Percentiles rank a stretch among this genome's conserved stretches.
These are phyloP conservation scores for Podosphaera fusca DNA, from an alignment of 2,329 filamentous ascomycete species.

Conservation along the genomic window DNA sequence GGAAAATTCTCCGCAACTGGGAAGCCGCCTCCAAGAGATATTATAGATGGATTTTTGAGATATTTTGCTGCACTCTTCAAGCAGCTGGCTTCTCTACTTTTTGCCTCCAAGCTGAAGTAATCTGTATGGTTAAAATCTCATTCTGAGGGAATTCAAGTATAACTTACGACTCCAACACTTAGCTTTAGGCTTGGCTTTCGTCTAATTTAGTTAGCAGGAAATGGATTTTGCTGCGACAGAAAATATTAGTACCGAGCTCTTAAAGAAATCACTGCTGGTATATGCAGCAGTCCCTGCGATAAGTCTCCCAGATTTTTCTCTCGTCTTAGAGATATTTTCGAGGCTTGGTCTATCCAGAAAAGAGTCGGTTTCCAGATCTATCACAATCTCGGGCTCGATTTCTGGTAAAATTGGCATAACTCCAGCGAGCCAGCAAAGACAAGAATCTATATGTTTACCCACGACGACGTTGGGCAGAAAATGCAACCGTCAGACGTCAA, in stretches of 20 bases:
- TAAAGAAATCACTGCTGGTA: conserved; percentile 65
- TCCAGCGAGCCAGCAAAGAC: neutral
- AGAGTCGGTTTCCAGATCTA: neutral
- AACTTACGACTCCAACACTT: conserved; percentile 65
- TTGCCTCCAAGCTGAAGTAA: conserved; percentile 38
- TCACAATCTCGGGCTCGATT: neutral
- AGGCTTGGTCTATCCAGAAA: neutral
- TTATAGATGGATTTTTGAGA: conserved; percentile 57
- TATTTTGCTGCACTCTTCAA: conserved; percentile 64
- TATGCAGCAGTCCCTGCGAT: conserved; percentile 55
- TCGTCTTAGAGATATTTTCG: conserved; percentile 40
- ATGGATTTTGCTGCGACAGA: conserved; percentile 11
- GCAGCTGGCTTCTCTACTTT: conserved; percentile 37
- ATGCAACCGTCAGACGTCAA: too few species aligned
- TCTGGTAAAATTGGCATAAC: neutral
- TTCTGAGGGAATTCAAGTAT: conserved; percentile 3
- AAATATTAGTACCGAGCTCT: conserved; percentile 31
- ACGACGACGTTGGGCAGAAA: too few species aligned
- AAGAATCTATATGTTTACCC: neutral
- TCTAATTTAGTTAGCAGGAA: conserved; percentile 17
- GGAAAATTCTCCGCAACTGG: conserved; percentile 83
- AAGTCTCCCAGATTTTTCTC: conserved; percentile 48
- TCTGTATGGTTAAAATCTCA: conserved; percentile 12
- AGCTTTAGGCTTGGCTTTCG: conserved; percentile 45
- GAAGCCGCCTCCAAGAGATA: conserved; percentile 80